These are phyloP conservation scores for Microascus cirrosus DNA, from an alignment of 2,329 filamentous ascomycete species.

Conservation along the genomic window DNA sequence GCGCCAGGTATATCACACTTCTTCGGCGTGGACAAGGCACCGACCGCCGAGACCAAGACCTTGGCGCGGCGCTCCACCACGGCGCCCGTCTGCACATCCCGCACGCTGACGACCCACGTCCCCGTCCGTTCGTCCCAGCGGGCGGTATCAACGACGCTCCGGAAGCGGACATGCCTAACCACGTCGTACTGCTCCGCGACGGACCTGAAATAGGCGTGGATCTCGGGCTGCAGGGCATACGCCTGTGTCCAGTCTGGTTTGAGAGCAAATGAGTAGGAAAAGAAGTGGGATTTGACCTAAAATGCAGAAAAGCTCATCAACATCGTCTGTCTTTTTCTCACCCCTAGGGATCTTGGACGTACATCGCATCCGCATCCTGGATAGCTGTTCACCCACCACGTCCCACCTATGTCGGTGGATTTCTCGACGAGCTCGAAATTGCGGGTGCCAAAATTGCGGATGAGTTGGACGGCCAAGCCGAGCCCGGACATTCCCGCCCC, in stretches of 20 bases:
- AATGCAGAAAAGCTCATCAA: no score
- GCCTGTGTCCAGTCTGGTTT: slow-evolving; percentile 26
- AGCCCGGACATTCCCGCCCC: neutral
- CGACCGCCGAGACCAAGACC: slow-evolving; percentile 16
- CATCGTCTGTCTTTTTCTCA: no score
- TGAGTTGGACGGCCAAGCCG: neutral
- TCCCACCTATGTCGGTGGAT: neutral
- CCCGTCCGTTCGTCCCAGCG: neutral
- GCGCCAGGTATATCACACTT: slow-evolving; percentile 16
- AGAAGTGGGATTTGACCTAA: slow-evolving; percentile 17
- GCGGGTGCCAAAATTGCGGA: neutral
- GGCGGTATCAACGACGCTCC: neutral
- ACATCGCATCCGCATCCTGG: neutral
- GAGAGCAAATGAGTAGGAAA: slow-evolving; percentile 27
- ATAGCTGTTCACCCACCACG: neutral
- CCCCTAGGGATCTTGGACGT: no score
- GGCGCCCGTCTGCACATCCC: slow-evolving; percentile 8
- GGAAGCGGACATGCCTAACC: neutral
- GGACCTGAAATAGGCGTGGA: slow-evolving; percentile 13
- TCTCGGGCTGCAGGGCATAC: slow-evolving; percentile 21
- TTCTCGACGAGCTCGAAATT: neutral
- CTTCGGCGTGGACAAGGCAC: slow-evolving; percentile 13
- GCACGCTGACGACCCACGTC: slow-evolving; percentile 11
- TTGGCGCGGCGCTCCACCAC: slow-evolving; percentile 9
- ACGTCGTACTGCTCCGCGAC: neutral